These are phyloP conservation scores for Didymella pomorum DNA, from an alignment of 2,329 filamentous ascomycete species.

Conservation along the genomic window DNA sequence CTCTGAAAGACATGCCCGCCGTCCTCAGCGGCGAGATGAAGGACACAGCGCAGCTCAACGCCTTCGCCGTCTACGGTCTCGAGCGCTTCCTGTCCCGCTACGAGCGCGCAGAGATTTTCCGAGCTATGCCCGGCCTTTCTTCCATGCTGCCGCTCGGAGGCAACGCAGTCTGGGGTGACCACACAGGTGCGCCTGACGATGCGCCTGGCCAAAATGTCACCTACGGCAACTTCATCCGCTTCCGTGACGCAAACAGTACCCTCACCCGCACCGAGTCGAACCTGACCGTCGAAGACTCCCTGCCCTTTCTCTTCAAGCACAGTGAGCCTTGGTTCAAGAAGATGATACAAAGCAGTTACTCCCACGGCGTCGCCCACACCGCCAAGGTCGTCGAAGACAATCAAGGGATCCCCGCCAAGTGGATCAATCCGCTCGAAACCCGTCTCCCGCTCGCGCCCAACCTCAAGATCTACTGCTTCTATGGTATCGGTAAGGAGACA, in stretches of 20 bases:
- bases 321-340: slow-evolving; percentile 86
- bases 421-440: slow-evolving; percentile 94
- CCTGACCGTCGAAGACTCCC: slow-evolving; percentile 78
- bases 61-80: slow-evolving; percentile 94
- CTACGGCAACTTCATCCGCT: slow-evolving; percentile 86
- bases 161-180: slow-evolving; percentile 92
- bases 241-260: slow-evolving; percentile 68
- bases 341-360: slow-evolving; percentile 78
- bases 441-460: slow-evolving; percentile 85
- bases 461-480: slow-evolving; percentile 97
- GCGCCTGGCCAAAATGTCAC: slow-evolving; percentile 73
- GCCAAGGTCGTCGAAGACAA: slow-evolving; percentile 77
- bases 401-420: slow-evolving; percentile 68
- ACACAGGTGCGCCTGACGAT: slow-evolving; percentile 89
- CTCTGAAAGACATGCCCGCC: slow-evolving; percentile 87
- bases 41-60: slow-evolving; percentile 94
- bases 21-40: slow-evolving; percentile 97
- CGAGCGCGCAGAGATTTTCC: slow-evolving; percentile 91
- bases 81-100: slow-evolving; percentile 93
- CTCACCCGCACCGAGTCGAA: slow-evolving; percentile 65
- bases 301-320: slow-evolving; percentile 79
- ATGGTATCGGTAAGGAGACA: slow-evolving; percentile 91
- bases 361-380: slow-evolving; percentile 85
- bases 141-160: slow-evolving; percentile 97
- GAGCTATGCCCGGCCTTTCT: slow-evolving; percentile 94